Base-by-base conservation (phyloP, 768 basidiomycete genomes). In the Xerocomus potaroensis region DNA sequence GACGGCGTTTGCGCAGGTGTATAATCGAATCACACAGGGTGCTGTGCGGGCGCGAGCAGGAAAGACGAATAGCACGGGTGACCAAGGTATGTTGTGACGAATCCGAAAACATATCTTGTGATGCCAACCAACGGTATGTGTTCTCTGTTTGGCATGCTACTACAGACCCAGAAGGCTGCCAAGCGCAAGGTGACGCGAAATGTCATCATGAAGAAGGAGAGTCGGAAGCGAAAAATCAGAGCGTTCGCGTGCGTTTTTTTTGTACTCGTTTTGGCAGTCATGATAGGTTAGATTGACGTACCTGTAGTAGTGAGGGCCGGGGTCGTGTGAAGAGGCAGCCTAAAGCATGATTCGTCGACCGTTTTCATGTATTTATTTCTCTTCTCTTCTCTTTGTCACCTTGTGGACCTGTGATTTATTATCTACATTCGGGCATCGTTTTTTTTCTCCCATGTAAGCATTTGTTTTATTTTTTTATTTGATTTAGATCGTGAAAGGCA, bases 1-100 rank as follows among this genome's bases (percentile, higher is more conserved):
- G n/a, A 87, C 86, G 8, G 80, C 78, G 55, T 98, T 96, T 65
- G 80, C 92, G 1, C 64, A 66, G 10, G 76, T 77, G 0, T 96
- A 96, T 71, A 91, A 83, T 54, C 77, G 77, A 49, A 85, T 97
- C 45, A 76, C 91, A 31, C 85, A 91, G 60, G 72, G 78, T 24
- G 78, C 80, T 2, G 66, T 84, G 19, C 76, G 73, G 21, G 75
- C 88, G 12, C 77, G n/a, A 84, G 46, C 76, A 84, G 45, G 89
- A 87, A 37, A 74, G 95, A 24, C 85, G 83, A 60, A 76, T 78
- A 0, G 78, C 76, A 1, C 69, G 77, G 30, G 77, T 77, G 26
- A 65, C 74, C 23, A 66, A 72, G 71, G 80, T 78, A 38, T 6
- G 72, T 10, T 10, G 5, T 27, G 10, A 5, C 10, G 26, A 5